These are phyloP conservation scores for Agrocybe pediades DNA, from an alignment of 768 basidiomycete genomes.

Conservation along the genomic window DNA sequence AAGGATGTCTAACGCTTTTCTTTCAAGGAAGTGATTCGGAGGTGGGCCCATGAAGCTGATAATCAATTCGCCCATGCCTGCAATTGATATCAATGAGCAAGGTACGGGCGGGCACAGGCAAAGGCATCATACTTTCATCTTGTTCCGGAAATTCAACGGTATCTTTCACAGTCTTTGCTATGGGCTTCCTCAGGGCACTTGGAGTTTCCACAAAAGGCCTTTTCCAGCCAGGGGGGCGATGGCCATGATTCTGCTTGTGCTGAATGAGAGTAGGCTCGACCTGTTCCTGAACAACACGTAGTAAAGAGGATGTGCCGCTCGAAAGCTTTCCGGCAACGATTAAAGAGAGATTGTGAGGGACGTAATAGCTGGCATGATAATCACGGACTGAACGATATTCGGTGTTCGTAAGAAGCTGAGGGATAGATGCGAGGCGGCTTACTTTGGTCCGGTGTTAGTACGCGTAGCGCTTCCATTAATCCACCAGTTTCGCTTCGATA, in stretches of 20 bases:
- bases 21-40: constrained; percentile 67
- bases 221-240: constrained; percentile 81
- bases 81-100: not conserved
- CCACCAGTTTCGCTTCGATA: constrained; percentile 98
- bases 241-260: constrained; percentile 73
- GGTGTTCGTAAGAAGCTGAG: constrained; percentile 8
- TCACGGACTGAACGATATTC: constrained; percentile 64
- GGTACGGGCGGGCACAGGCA: not conserved
- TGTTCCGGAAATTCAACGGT: constrained; percentile 93
- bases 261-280: constrained; percentile 81
- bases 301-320: constrained; percentile 70
- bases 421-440: constrained; percentile 18
- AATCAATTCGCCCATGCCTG: constrained; percentile 78
- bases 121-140: constrained; percentile 68
- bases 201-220: constrained; percentile 91
- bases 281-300: constrained; percentile 78
- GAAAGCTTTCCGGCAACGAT: constrained; percentile 89
- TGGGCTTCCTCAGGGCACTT: constrained; percentile 61
- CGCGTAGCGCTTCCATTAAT: constrained; percentile 87
- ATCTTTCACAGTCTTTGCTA: constrained; percentile 54
- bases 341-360: constrained; percentile 90
- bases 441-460: constrained; percentile 90
- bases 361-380: constrained; percentile 89
- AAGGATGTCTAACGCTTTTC: constrained; percentile 85
- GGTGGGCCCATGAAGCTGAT: constrained; percentile 82